Evolutionary conservation across 129 eudicot species (phyloP).

Genomic region (Apium graveolens): DNA sequence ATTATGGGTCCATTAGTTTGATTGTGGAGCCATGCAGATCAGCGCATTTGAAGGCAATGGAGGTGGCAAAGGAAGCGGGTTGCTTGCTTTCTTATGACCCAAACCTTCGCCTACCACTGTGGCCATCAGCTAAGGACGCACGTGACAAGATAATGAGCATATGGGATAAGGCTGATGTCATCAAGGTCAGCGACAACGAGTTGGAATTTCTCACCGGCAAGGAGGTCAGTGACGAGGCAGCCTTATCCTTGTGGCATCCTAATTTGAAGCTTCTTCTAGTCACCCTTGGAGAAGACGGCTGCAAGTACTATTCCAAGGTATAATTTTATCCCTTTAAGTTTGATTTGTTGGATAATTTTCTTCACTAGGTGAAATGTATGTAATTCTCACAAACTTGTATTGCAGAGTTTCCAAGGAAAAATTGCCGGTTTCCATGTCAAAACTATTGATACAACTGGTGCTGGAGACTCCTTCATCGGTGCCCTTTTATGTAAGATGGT

Average conservation of each 20-base stretch:
- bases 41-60: slow-evolving; percentile 94
- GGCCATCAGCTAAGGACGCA: slow-evolving; percentile 90
- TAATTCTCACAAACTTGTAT: neutral
- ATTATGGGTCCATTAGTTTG: slow-evolving; percentile 94
- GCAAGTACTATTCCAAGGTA: slow-evolving; percentile 97
- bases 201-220: slow-evolving; percentile 86
- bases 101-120: slow-evolving; percentile 78
- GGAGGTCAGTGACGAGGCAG: slow-evolving; percentile 71
- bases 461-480: slow-evolving; percentile 94
- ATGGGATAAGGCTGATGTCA: slow-evolving; percentile 90
- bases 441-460: slow-evolving; percentile 96
- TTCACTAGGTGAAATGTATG: neutral
- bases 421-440: slow-evolving; percentile 57
- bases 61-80: slow-evolving; percentile 81
- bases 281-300: slow-evolving; percentile 96
- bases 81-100: slow-evolving; percentile 95
- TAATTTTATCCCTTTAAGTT: neutral
- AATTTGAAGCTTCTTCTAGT: slow-evolving; percentile 86
- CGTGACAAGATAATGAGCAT: slow-evolving; percentile 86
- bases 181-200: slow-evolving; percentile 89
- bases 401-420: slow-evolving; percentile 63
- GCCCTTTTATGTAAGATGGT: slow-evolving; percentile 79
- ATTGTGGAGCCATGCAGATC: slow-evolving; percentile 99
- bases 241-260: slow-evolving; percentile 87
- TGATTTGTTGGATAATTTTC: neutral